Evolutionary conservation across 2,329 filamentous ascomycete genomes (phyloP).

Genomic region (Helicocarpus griseus): DNA sequence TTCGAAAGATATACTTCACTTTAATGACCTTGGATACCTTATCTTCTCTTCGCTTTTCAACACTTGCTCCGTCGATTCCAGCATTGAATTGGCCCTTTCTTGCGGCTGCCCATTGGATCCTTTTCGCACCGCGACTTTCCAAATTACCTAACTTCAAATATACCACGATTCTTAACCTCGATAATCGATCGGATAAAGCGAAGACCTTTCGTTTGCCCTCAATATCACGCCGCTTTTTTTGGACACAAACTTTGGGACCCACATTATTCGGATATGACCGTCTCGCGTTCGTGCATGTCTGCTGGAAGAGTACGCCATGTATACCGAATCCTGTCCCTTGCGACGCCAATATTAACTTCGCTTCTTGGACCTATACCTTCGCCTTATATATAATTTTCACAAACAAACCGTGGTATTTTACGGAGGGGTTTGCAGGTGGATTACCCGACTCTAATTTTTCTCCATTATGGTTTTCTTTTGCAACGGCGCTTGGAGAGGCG

Average conservation of each 20-base stretch:
- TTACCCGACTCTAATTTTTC: neutral
- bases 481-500: neutral
- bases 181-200: neutral
- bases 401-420: neutral
- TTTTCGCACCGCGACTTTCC: too few relatives aligned
- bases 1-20: constrained; percentile 21
- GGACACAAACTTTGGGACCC: neutral
- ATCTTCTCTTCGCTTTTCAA: constrained; percentile 15
- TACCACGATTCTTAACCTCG: neutral
- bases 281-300: neutral
- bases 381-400: neutral
- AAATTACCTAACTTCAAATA: neutral
- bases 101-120: constrained; percentile 4
- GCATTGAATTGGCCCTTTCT: neutral
- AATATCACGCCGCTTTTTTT: neutral
- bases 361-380: neutral
- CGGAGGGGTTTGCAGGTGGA: neutral
- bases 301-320: neutral
- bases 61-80: neutral
- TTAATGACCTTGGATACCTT: constrained; percentile 22
- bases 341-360: neutral
- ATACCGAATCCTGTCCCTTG: neutral
- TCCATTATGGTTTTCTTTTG: neutral
- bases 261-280: neutral
- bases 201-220: neutral